Evolutionary conservation across 1,139 yeast species (phyloP), one percentile per base, ranked within the genome.

Genomic region (Suhomyces maxii): DNA sequence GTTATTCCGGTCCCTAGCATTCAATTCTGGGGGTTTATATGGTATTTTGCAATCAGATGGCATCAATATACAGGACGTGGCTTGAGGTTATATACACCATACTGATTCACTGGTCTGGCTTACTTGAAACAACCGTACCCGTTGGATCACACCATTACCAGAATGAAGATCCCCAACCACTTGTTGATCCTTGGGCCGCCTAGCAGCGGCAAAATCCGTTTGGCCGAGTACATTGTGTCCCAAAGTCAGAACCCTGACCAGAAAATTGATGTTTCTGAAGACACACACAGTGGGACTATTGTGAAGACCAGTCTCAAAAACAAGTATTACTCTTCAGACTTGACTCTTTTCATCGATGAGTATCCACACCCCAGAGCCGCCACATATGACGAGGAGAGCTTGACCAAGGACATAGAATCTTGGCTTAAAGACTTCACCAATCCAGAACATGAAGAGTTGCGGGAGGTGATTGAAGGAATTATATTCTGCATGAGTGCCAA

Each of bases 131-230:
- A 18, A 1, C 23, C 3, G 23, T 18, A 18, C 23, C 23, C 3
- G 6, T 18, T 3, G 23, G 3, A 18, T 18, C 23, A 18, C 23
- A 18, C 23, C 23, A 18, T 18, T 18, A 18, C 23, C 23, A 18
- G 23, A 4, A n/a, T 28, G 31, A 28, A 28, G 61, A 44, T 52
- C 23, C 55, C 60, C 4, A 70, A 71, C 53, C 70, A 73, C 49
- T 64, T 75, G 4, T 56, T 75, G 44, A 52, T 75, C 6, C 44
- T 75, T 25, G 80, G 80, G 3, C 58, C 70, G 1, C 76, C 78
- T 1, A 47, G 55, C 30, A 59, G 68, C 4, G 78, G 79, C 1
- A 73, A 74, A 49, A 41, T 72, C 26, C 52, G 70, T 30, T 48
- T 69, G 1, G 64, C 67, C 2, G 56, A 64, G 34, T 47, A 51